Conservation (phyloP, 2,329 filamentous ascomycete genomes). For the Keithomyces neogunnii region DNA sequence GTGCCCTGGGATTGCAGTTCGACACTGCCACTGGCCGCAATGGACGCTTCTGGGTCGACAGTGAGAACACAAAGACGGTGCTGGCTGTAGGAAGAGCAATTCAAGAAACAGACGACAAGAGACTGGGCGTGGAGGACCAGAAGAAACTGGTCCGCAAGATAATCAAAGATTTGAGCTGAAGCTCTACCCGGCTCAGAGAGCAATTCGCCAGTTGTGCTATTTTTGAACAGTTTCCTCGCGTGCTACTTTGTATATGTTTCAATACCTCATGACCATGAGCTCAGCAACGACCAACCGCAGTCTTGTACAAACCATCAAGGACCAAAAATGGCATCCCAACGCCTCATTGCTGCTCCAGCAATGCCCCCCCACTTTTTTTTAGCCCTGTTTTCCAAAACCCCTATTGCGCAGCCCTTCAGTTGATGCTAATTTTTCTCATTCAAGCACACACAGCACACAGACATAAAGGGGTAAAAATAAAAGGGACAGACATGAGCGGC, state of each 20-base stretch:
- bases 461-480: no score
- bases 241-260: background rate
- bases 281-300: background rate
- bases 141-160: conserved; percentile 60
- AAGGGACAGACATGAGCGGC: no score
- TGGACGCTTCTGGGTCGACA: conserved; percentile 86
- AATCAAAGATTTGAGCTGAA: conserved; percentile 48
- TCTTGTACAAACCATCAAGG: background rate
- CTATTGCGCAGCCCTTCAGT: background rate
- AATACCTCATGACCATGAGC: background rate
- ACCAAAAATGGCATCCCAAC: background rate
- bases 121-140: conserved; percentile 56
- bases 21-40: conserved; percentile 93
- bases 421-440: background rate
- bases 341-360: background rate
- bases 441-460: background rate
- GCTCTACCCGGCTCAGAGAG: background rate
- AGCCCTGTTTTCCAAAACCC: background rate
- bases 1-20: conserved; percentile 68
- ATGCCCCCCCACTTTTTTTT: background rate
- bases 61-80: conserved; percentile 62
- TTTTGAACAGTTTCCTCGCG: background rate
- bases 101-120: conserved; percentile 64
- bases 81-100: conserved; percentile 73
- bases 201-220: background rate